Base-by-base conservation (phyloP, 805 yeast species). In the Candida morakotiae region DNA sequence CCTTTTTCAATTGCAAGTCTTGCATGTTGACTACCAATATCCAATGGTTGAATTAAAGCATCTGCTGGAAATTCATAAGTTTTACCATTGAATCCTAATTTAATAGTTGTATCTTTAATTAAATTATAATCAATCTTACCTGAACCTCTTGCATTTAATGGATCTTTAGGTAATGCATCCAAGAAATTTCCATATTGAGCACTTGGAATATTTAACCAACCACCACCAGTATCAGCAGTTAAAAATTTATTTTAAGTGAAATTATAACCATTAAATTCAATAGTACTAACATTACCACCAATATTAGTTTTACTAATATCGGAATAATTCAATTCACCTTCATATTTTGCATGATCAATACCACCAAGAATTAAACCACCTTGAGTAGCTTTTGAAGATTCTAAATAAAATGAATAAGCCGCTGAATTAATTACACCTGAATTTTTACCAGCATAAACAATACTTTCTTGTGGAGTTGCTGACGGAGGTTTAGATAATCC, bases 161-260 rank as follows among this genome's bases (percentile, higher is more conserved):
- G 31, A 34, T 34, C 37, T 4, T 25, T 14, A 4, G 37, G 37
- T 19, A 34, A 26, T 9, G 24, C 9, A 15, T 25, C 25, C 2
- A 34, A 11, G 19, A 34, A 34, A n/a, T 17, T 9, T 14, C 26
- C 25, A 27, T 34, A 34, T n/a, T 13, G 17, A 14, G 11, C 37
- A n/a, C 4, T 3, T 19, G 4, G 15, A 3, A 34, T 4, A 15
- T 3, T 4, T 2, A 19, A 25, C 4, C 2, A 14, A 15, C 18
- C 14, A 26, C 30, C 30, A 26, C 37, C 37, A n/a, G 37, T 26
- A 26, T 34, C 28, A 15, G 28, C 31, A 26, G 37, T 26, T 5
- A 9, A 26, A 4, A 2, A 3, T 26, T 19, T 34, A n/a, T 20
- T 17, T 18, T 22, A 18, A 13, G 30, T 9, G 15, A 34, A 9